These are phyloP conservation scores for Takashimella koratensis DNA, from an alignment of 1,284 basidiomycete genomes.

Conservation along the genomic window DNA sequence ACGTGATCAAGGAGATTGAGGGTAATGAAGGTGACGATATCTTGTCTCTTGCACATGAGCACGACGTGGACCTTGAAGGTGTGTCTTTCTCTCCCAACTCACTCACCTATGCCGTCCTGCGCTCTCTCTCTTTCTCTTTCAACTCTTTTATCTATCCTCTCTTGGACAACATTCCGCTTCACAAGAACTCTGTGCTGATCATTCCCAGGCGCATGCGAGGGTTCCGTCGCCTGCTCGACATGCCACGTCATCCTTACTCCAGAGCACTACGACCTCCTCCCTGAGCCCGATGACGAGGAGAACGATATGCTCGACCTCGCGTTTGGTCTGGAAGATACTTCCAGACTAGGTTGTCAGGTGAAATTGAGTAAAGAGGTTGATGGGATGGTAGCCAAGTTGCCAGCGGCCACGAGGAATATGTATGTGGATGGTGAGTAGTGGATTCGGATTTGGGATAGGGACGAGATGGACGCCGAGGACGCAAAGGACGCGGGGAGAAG, in stretches of 20 bases:
- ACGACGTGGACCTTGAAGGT: constrained; percentile 98
- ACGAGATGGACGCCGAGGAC: not conserved
- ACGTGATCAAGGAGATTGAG: constrained; percentile 78
- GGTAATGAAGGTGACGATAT: constrained; percentile 93
- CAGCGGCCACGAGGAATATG: constrained; percentile 94
- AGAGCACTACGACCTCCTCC: constrained; percentile 76
- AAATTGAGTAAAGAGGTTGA: constrained; percentile 75
- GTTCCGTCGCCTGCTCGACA: constrained; percentile 94
- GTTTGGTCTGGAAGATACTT: constrained; percentile 92
- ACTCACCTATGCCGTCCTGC: too few species aligned
- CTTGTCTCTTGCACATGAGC: constrained; percentile 85
- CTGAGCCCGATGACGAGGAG: constrained; percentile 94
- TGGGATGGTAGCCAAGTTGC: constrained; percentile 80
- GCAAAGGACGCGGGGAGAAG: not conserved
- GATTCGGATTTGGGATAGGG: too few species aligned
- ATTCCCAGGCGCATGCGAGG: constrained; percentile 82
- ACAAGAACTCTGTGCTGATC: constrained; percentile 1
- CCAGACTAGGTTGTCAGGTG: constrained; percentile 71
- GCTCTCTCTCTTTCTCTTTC: not conserved
- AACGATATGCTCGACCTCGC: constrained; percentile 99
- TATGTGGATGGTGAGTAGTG: constrained; percentile 69
- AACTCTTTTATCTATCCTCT: not conserved
- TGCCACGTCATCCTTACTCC: constrained; percentile 89
- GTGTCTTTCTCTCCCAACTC: not conserved
- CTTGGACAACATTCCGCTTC: not conserved